phyloP scores from a whole-genome alignment of 768 basidiomycete genomes.

The Galerina marginata region DNA sequence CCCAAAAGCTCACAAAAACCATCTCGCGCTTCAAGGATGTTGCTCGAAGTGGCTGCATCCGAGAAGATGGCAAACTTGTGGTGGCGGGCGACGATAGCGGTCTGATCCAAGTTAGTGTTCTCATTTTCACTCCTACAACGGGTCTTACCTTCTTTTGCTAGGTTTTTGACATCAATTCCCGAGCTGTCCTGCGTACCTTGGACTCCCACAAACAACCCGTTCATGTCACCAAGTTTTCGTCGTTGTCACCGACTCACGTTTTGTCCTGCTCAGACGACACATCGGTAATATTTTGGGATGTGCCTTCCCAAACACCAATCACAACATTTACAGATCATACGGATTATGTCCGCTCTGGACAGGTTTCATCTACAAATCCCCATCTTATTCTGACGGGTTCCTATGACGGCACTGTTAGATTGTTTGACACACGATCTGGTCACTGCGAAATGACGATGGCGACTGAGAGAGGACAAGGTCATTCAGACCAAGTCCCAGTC shows the following conservation, averaged over 20 bases:
- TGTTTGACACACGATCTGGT: slow-evolving; percentile 88
- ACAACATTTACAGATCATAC: slow-evolving; percentile 85
- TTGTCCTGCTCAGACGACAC: slow-evolving; percentile 97
- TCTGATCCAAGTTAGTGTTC: slow-evolving; percentile 66
- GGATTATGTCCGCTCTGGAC: slow-evolving; percentile 95
- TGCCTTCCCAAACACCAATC: slow-evolving; percentile 84
- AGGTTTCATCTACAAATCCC: slow-evolving; percentile 83
- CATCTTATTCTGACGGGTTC: slow-evolving; percentile 90
- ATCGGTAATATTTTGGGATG: slow-evolving; percentile 93
- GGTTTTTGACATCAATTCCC: slow-evolving; percentile 92
- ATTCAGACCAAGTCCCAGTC: slow-evolving; percentile 64
- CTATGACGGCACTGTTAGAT: slow-evolving; percentile 88
- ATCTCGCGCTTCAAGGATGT: slow-evolving; percentile 98
- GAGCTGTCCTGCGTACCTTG: slow-evolving; percentile 91
- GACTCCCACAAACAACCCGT: slow-evolving; percentile 96
- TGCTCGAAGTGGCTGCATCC: slow-evolving; percentile 86
- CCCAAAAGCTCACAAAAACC: slow-evolving; percentile 95
- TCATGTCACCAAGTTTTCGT: slow-evolving; percentile 92
- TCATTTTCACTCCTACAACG: not conserved
- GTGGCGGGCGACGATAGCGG: slow-evolving; percentile 97
- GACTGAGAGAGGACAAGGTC: slow-evolving; percentile 34
- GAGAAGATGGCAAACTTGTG: slow-evolving; percentile 92
- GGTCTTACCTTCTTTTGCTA: slow-evolving; percentile 33
- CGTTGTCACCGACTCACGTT: slow-evolving; percentile 78
- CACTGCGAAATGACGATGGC: slow-evolving; percentile 86